phyloP scores from a whole-genome alignment of 2,329 filamentous ascomycete species.

The Pyricularia pennisetigena region DNA sequence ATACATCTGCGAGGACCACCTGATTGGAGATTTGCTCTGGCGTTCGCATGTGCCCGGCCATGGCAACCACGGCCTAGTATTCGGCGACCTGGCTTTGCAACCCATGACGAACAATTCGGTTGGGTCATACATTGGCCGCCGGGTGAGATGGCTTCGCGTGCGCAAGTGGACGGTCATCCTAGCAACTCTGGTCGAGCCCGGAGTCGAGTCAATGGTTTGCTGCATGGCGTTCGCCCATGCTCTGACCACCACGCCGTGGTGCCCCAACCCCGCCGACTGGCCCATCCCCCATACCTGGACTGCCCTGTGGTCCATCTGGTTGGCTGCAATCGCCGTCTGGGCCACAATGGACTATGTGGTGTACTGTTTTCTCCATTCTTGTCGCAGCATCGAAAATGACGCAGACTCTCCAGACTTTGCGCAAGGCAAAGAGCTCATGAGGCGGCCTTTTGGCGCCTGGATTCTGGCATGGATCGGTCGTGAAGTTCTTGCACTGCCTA shows the following conservation, averaged over 20 bases:
- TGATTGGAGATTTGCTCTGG: constrained; percentile 91
- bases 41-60: constrained; percentile 48
- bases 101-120: constrained; percentile 79
- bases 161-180: constrained; percentile 87
- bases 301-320: constrained; percentile 57
- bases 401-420: constrained; percentile 68
- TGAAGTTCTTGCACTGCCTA: constrained; percentile 72
- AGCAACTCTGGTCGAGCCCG: constrained; percentile 86
- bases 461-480: constrained; percentile 74
- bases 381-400: constrained; percentile 60
- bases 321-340: constrained; percentile 58
- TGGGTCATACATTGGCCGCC: constrained; percentile 64
- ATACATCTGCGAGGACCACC: constrained; percentile 95
- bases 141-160: constrained; percentile 84
- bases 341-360: constrained; percentile 64
- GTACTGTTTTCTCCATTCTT: constrained; percentile 66
- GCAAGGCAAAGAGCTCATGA: constrained; percentile 30
- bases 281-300: constrained; percentile 56
- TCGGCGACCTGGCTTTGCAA: constrained; percentile 81
- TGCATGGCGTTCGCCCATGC: constrained; percentile 72
- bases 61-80: constrained; percentile 71
- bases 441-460: constrained; percentile 53
- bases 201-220: constrained; percentile 81
- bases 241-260: constrained; percentile 59
- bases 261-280: constrained; percentile 34